These are phyloP conservation scores for Moricandia arvensis DNA, from an alignment of 345 rosid species.

Conservation along the genomic window DNA sequence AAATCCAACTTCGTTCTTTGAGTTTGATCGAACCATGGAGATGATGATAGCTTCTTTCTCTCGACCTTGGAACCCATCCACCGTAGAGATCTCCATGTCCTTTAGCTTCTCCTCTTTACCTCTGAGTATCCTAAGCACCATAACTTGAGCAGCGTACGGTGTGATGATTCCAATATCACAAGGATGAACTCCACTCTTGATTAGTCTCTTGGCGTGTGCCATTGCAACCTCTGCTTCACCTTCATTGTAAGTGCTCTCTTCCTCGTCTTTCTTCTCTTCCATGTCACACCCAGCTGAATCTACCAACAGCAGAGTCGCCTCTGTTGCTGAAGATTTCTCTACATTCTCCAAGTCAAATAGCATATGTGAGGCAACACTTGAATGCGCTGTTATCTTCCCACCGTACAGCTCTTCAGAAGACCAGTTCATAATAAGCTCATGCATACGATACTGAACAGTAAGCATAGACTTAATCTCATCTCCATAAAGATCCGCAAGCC, in stretches of 20 bases:
- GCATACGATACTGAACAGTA: constrained; percentile 96
- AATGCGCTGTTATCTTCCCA: constrained; percentile 72
- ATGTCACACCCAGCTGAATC: constrained; percentile 96
- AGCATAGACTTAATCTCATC: constrained; percentile 86
- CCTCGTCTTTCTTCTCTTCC: constrained; percentile 99
- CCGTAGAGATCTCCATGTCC: constrained; percentile 86
- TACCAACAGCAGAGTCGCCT: constrained; percentile 76
- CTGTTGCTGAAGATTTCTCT: constrained; percentile 65
- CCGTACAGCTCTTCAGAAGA: constrained; percentile 85
- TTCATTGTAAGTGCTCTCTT: constrained; percentile 86
- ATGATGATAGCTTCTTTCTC: constrained; percentile 95
- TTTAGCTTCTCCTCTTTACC: constrained; percentile 72
- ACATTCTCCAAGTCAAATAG: constrained; percentile 82
- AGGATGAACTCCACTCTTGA: too few relatives aligned
- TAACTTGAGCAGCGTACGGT: constrained; percentile 97
- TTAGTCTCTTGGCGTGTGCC: constrained; percentile 70
- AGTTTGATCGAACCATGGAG: constrained; percentile 93
- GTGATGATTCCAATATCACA: constrained; percentile 20
- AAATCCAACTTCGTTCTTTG: constrained; percentile 93
- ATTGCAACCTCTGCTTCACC: constrained; percentile 96
- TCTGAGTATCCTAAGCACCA: constrained; percentile 63
- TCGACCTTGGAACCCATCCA: constrained; percentile 97
- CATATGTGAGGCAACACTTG: constrained; percentile 82
- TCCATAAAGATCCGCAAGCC: constrained; percentile 76
- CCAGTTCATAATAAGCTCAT: constrained; percentile 97